These are phyloP conservation scores for Cyphellophora europaea DNA, from an alignment of 2,329 filamentous ascomycete genomes.

Conservation along the genomic window DNA sequence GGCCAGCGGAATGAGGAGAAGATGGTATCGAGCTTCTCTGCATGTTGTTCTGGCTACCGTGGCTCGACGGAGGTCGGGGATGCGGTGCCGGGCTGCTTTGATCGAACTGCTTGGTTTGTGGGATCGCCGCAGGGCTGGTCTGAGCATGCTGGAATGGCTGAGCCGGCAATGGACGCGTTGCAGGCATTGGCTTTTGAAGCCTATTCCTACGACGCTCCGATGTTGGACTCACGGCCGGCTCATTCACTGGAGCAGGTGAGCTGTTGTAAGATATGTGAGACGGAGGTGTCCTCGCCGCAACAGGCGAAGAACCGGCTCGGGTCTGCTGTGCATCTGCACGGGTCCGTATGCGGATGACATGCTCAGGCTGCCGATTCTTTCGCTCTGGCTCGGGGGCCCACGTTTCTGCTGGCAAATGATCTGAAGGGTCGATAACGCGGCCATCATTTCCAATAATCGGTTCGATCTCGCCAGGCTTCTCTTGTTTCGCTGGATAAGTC, in stretches of 20 bases:
- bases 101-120: not conserved
- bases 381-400: constrained; percentile 59
- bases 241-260: constrained; percentile 3
- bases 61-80: not conserved
- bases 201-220: constrained; percentile 19
- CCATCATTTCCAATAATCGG: constrained; percentile 57
- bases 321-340: constrained; percentile 15
- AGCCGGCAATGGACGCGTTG: constrained; percentile 12
- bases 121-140: constrained; percentile 11
- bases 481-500: constrained; percentile 28
- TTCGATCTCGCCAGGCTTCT: constrained; percentile 28
- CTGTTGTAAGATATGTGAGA: constrained; percentile 8
- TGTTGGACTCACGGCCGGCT: not conserved
- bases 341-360: constrained; percentile 37
- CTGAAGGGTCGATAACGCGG: constrained; percentile 55
- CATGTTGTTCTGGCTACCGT: not conserved
- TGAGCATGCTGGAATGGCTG: constrained; percentile 17
- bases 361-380: constrained; percentile 41
- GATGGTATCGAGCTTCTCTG: constrained; percentile 5
- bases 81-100: not conserved
- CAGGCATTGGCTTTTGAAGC: constrained; percentile 15
- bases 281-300: too few species aligned
- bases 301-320: constrained; percentile 14
- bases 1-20: constrained; percentile 6
- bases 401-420: constrained; percentile 54